Conservation (phyloP, 108 stramenopile species). For the Nannochloropsis salina region DNA sequence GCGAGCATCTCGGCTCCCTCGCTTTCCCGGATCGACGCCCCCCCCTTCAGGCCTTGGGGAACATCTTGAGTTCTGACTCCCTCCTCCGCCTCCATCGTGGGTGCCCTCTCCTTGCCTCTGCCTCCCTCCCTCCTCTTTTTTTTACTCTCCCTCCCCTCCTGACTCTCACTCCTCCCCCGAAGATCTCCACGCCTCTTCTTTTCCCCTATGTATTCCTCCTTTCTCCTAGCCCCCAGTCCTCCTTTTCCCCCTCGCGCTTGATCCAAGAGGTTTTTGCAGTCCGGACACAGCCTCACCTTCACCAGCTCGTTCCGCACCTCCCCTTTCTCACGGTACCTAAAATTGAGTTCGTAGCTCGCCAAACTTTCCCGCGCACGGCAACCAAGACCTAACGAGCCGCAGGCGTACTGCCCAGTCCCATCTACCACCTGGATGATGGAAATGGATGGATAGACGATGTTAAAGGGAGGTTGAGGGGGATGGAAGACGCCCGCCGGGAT, state of each 20-base stretch:
- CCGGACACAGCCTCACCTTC: background rate
- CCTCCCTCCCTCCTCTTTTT: background rate
- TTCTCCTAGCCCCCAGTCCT: background rate
- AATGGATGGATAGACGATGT: no score
- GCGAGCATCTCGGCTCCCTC: no score
- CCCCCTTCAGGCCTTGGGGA: no score
- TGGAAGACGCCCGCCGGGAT: no score
- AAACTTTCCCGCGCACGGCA: background rate
- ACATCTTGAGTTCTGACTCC: background rate
- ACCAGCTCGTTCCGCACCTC: background rate
- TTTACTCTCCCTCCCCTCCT: background rate
- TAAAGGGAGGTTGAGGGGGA: no score
- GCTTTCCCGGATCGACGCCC: no score
- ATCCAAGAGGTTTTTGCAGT: conserved; percentile 6
- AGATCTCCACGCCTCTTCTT: background rate
- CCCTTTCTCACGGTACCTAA: background rate
- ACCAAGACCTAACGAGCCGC: background rate
- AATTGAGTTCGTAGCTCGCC: conserved; percentile 15
- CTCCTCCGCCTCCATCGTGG: background rate
- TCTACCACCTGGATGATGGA: background rate
- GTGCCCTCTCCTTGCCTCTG: background rate
- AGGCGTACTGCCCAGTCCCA: conserved; percentile 11
- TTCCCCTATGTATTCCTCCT: background rate
- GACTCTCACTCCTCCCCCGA: background rate
- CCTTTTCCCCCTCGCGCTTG: background rate